phyloP scores from a whole-genome alignment of 176 grass and related monocot species.

The Oryza punctata region DNA sequence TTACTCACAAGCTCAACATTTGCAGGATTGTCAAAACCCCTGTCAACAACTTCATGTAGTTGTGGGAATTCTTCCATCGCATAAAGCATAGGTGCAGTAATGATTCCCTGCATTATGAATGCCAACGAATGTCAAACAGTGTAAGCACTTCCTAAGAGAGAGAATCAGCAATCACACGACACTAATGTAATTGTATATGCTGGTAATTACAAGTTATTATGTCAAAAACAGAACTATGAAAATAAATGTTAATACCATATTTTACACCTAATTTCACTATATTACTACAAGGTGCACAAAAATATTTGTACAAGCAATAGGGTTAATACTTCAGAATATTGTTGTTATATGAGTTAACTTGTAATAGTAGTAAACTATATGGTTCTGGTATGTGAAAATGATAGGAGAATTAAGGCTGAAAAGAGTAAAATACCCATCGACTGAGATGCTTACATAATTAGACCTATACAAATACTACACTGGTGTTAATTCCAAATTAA shows the following conservation, averaged over 20 bases:
- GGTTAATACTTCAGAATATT: not conserved
- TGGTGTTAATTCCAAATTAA: not conserved
- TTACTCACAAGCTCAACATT: constrained; percentile 81
- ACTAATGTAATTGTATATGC: not conserved
- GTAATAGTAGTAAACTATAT: not conserved
- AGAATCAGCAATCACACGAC: constrained; percentile 6
- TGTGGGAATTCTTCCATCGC: constrained; percentile 92
- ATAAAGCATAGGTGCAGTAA: constrained; percentile 93
- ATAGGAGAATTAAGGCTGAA: constrained; percentile 1
- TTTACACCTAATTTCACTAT: constrained; percentile 4
- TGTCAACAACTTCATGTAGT: constrained; percentile 68
- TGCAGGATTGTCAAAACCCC: constrained; percentile 76
- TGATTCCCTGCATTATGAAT: constrained; percentile 73
- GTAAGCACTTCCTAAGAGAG: not conserved
- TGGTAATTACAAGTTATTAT: not conserved
- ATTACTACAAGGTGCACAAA: not conserved
- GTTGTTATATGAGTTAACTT: not conserved
- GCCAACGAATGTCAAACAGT: not conserved
- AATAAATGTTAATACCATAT: not conserved
- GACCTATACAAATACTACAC: not conserved
- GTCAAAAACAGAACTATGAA: not conserved
- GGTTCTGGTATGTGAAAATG: not conserved
- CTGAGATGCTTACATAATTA: not conserved
- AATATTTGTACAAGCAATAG: not conserved
- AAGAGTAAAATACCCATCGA: not conserved